Base-by-base conservation (phyloP, 495 filamentous ascomycete species). In the Neurospora sp. region DNA sequence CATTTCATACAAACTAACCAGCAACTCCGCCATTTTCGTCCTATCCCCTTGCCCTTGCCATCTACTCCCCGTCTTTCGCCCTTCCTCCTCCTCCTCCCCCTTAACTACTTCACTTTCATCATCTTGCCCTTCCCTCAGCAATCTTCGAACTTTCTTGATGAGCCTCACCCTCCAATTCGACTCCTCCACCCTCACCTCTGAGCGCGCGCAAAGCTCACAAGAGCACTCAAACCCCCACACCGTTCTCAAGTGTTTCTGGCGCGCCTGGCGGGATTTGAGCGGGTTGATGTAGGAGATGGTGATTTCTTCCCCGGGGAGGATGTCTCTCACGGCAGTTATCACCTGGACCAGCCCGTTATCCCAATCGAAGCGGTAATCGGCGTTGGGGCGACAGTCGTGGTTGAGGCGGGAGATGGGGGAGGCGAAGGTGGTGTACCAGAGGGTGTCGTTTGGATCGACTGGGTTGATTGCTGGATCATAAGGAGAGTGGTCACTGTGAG, bases 341-440 rank as follows among this genome's bases (percentile, higher is more conserved):
- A 76, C 78, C 59, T 85, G 84, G 10, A 75, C 73, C 14, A 84
- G 80, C 1, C 27, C 27, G 12, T 14, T 71, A 42, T 79, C 73
- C 54, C 54, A 66, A 38, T 82, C 80, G 62, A 82, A 85, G 72
- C 77, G 80, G 79, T 85, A 85, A 46, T 83, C 82, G 12, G 81
- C 82, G 44, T 83, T 85, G 9, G 83, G 81, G 0, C 82, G 82
- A 73, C 83, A 85, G 75, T 82, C 83, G 75, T 85, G 84, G 73
- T 85, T 85, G 72, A 84, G 74, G 44, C 83, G 78, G 6, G 82
- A 81, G 71, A 84, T 81, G 31, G 81, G 71, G 27, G 77, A 76
- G 69, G 76, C 79, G 69, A 80, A 80, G 72, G 70, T 46, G 48
- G 79, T 39, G 70, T 80, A 76, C 11, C 74, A 76, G 18, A 69